A percentile compares a stretch with the other conserved stretches of the same genome.
Evolutionary conservation across 2,329 filamentous ascomycete genomes (phyloP).

Genomic region (Alternaria panax): DNA sequence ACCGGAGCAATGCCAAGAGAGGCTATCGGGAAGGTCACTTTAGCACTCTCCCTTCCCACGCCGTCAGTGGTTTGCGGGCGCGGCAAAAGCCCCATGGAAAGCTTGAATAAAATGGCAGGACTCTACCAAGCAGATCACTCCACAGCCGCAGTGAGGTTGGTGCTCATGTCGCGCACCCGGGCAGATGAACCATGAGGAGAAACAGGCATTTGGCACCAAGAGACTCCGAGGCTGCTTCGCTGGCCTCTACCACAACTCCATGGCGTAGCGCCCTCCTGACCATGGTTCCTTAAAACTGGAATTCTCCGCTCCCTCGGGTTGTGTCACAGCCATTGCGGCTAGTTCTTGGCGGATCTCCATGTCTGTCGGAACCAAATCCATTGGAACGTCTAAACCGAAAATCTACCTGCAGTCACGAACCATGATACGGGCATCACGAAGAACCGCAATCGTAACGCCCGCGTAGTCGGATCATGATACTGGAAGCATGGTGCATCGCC

Average conservation of each 20-base stretch:
- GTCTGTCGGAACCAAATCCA: neutral
- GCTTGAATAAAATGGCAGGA: conserved; percentile 1
- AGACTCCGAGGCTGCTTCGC: neutral
- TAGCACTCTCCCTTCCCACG: conserved; percentile 8
- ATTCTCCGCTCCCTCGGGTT: neutral
- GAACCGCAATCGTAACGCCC: neutral
- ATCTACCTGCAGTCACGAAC: neutral
- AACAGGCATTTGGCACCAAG: conserved; percentile 7
- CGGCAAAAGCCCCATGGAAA: conserved; percentile 2
- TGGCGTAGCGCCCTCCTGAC: neutral
- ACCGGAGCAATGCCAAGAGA: conserved; percentile 11
- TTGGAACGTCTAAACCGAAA: neutral
- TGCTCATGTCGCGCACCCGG: conserved; percentile 16
- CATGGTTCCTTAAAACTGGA: conserved; percentile 2
- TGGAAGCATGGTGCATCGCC: conserved; percentile 1
- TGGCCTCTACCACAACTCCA: neutral
- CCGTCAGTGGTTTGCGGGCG: conserved; percentile 11
- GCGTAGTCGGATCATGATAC: conserved; percentile 4
- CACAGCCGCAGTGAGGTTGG: neutral
- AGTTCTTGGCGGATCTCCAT: neutral
- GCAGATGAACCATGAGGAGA: neutral
- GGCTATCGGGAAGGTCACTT: conserved; percentile 15
- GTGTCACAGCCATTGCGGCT: neutral
- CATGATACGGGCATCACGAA: neutral
- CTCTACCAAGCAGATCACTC: conserved; percentile 1